These are phyloP conservation scores for Chrysanthemum lavandulifolium DNA, from an alignment of 129 eudicot species.

Conservation along the genomic window DNA sequence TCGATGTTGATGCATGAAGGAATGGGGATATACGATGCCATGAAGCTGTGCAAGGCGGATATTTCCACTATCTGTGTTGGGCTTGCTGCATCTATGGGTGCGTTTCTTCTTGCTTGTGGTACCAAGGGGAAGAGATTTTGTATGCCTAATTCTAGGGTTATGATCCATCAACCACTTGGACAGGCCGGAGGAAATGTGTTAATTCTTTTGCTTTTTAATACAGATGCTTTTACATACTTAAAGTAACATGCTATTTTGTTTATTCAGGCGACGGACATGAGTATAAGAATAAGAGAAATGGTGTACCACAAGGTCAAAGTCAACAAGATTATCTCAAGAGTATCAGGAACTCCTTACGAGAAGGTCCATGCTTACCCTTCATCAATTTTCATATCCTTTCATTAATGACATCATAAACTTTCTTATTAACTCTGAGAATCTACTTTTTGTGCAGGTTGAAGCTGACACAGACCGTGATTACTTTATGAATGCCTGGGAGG, in stretches of 20 bases:
- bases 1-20: conserved; percentile 49
- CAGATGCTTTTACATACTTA: conserved; percentile 1
- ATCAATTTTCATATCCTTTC: no score
- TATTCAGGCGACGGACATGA: conserved; percentile 72
- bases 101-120: conserved; percentile 92
- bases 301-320: conserved; percentile 68
- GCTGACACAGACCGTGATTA: conserved; percentile 73
- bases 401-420: not conserved
- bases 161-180: conserved; percentile 93
- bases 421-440: not conserved
- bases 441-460: conserved; percentile 49
- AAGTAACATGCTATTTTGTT: not conserved
- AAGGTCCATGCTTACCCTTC: conserved; percentile 45
- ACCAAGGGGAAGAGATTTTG: conserved; percentile 89
- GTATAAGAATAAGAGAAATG: conserved; percentile 77
- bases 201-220: conserved; percentile 2
- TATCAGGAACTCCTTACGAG: conserved; percentile 81
- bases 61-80: conserved; percentile 87
- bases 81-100: conserved; percentile 98
- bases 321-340: conserved; percentile 74
- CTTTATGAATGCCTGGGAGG: conserved; percentile 96
- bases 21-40: conserved; percentile 95
- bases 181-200: conserved; percentile 66
- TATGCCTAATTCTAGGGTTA: conserved; percentile 95
- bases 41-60: conserved; percentile 95